Evolutionary conservation across 2,329 filamentous ascomycete genomes (phyloP), one percentile per base, ranked within the genome.

Genomic region (Hypoxylon sp.): DNA sequence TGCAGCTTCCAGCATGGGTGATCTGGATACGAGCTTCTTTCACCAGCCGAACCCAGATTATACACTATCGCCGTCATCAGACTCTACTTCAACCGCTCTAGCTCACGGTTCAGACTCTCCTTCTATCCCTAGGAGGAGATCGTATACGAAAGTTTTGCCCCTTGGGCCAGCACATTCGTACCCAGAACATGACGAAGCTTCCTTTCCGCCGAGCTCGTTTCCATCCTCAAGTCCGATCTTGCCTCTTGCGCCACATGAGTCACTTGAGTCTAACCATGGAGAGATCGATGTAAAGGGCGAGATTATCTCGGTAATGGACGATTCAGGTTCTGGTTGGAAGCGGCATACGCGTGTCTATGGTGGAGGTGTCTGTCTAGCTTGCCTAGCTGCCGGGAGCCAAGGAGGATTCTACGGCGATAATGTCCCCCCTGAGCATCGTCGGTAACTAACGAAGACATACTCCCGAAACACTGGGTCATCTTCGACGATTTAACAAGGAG

Each of bases 271-370:
- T 44, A 31, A 26, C 55, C 55, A 59, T 24, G 76, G 76, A 13
- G 80, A 82, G 62, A 79, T 84, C 37, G 80, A 82, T 55, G 79
- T 86, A 3, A 80, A 84, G 51, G 86, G 84, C 29, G 85, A 88
- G 73, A 84, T 86, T 61, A 80, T 87, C 44, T 84, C 83, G 8
- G 79, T 83, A 11, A 77, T 84, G 62, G 83, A 87, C 73, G 80
- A 80, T 63, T 78, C 81, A 11, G 85, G 84, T 3, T 80, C 82
- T 17, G 83, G 82, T 46, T 89, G 86, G 87, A 85, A 82, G 72
- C 83, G 86, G 39, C 87, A 89, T 75, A 89, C 87, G 14, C 83
- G 86, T 26, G 87, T 89, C 26, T 89, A 88, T 69, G 86, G 86
- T 29, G 87, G 87, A 65, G 86, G 87, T 5, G 82, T 85, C 2